Base-by-base conservation (phyloP, 495 filamentous ascomycete genomes). In the Penicillium canescens region DNA sequence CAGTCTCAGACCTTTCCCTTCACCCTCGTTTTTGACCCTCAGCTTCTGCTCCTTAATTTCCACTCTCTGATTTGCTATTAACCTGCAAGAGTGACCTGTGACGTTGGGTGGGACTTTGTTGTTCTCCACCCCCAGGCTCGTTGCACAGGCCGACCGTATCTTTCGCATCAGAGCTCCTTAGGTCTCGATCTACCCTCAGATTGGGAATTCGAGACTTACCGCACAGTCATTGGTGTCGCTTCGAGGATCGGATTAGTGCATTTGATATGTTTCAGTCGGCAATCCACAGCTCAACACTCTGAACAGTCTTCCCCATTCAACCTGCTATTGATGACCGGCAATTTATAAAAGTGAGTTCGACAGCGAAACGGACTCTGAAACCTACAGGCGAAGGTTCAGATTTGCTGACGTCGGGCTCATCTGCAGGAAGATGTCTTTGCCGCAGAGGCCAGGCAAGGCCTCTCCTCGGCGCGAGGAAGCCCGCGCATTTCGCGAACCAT, bases 401-500 rank as follows among this genome's bases (percentile, higher is more conserved):
- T 14, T 12, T 13, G n/a, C 47, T 50, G 37, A 50, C 26, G 33
- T 14, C 8, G 23, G 6, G 14, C 2, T 28, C 36, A 1, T 40
- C 31, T 1, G 16, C 28, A 47, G 42, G 23, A 62, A 37, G 21
- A 89, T 89, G 86, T 87, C 86, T 67, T 75, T 87, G 54, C 85
- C 87, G 50, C 82, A 85, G 65, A 75, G 84, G 63, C 86, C 87
- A 51, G 77, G 74, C 50, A 75, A 78, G 54, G 70, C 73, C 56
- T 83, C 78, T 54, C 81, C 86, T 37, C 76, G 79, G 38, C 81
- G 80, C 53, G 84, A 87, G 52, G 82, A 82, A 55, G 71, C 60
- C 35, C 74, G 60, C 52, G 70, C 83, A 37, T 90, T 88, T 61
- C 86, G 85, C 52, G 82, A 89, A 41, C 84, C 88, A n/a, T 83